These are phyloP conservation scores for Stentor roeselii DNA, from an alignment of 73 alveolate genomes.

Conservation along the genomic window DNA sequence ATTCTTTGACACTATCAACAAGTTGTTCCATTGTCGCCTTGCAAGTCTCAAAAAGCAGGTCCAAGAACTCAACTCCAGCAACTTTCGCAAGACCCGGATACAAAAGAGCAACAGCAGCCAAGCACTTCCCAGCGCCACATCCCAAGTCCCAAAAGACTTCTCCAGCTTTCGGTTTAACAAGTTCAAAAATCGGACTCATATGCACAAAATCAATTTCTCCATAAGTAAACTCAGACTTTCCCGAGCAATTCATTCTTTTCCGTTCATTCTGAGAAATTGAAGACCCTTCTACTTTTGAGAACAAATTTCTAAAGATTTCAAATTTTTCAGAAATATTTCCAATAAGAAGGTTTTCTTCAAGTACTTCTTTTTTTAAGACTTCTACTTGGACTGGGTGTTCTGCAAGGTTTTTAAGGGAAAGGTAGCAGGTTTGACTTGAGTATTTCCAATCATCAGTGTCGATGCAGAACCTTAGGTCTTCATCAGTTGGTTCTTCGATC, in stretches of 20 bases:
- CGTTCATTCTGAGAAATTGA: slow-evolving; percentile 38
- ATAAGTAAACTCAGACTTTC: slow-evolving; percentile 48
- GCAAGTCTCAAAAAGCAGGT: slow-evolving; percentile 30
- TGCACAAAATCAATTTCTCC: slow-evolving; percentile 53
- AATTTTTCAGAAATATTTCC: slow-evolving; percentile 20
- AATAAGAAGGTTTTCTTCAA: slow-evolving; percentile 24
- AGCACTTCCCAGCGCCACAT: slow-evolving; percentile 51
- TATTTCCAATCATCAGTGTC: slow-evolving; percentile 23
- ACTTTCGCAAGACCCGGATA: slow-evolving; percentile 24
- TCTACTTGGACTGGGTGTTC: not conserved
- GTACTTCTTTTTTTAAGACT: slow-evolving; percentile 7
- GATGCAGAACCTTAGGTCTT: slow-evolving; percentile 1
- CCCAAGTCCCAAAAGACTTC: slow-evolving; percentile 53
- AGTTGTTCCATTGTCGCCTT: not conserved
- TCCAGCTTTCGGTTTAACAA: slow-evolving; percentile 41
- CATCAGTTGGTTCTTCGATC: not conserved
- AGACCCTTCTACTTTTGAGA: slow-evolving; percentile 32
- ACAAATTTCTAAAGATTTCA: slow-evolving; percentile 9
- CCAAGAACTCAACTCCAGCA: slow-evolving; percentile 41
- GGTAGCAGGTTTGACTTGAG: not conserved
- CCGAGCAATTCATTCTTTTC: slow-evolving; percentile 33
- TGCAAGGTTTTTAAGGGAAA: not conserved
- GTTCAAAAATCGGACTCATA: slow-evolving; percentile 36
- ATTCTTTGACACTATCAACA: not conserved
- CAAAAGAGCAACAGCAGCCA: slow-evolving; percentile 29